Evolutionary conservation across 306 rosid genomes (phyloP).

Genomic region (Myrica gale): DNA sequence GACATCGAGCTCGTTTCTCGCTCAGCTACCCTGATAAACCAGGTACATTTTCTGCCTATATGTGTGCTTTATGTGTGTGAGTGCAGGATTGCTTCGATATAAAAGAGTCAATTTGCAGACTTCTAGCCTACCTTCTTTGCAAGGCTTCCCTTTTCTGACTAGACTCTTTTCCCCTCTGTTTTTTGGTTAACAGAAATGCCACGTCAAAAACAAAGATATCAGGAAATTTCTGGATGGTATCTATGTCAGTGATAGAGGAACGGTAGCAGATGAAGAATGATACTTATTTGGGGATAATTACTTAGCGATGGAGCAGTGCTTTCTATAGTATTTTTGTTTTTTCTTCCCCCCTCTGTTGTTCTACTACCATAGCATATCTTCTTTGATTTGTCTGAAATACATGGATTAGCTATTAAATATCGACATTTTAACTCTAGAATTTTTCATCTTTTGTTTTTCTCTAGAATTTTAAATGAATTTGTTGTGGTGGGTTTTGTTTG

Average conservation of each 20-base stretch:
- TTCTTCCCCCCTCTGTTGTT: no score
- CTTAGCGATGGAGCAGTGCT: background rate
- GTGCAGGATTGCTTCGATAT: no score
- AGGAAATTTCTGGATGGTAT: slow-evolving; percentile 88
- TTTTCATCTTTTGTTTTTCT: no score
- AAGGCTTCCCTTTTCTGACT: background rate
- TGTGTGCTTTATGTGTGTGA: background rate
- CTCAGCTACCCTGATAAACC: slow-evolving; percentile 68
- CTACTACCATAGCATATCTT: background rate
- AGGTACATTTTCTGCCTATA: slow-evolving; percentile 28
- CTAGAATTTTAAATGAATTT: background rate
- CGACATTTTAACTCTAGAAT: no score
- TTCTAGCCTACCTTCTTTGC: background rate
- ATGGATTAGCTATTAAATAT: background rate
- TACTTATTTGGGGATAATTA: background rate
- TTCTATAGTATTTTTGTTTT: background rate
- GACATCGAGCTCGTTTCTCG: slow-evolving; percentile 80
- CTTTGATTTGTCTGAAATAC: background rate
- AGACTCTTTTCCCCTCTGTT: background rate
- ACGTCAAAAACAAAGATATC: slow-evolving; percentile 81
- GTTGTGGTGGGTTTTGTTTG: background rate
- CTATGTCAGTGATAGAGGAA: slow-evolving; percentile 74
- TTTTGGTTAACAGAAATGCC: slow-evolving; percentile 57
- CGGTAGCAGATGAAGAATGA: slow-evolving; percentile 37
- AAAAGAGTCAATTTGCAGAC: background rate